Percentiles rank a stretch among this genome's conserved stretches.
phyloP scores from a whole-genome alignment of 169 alveolate genomes.

The Eimeria brunetti region DNA sequence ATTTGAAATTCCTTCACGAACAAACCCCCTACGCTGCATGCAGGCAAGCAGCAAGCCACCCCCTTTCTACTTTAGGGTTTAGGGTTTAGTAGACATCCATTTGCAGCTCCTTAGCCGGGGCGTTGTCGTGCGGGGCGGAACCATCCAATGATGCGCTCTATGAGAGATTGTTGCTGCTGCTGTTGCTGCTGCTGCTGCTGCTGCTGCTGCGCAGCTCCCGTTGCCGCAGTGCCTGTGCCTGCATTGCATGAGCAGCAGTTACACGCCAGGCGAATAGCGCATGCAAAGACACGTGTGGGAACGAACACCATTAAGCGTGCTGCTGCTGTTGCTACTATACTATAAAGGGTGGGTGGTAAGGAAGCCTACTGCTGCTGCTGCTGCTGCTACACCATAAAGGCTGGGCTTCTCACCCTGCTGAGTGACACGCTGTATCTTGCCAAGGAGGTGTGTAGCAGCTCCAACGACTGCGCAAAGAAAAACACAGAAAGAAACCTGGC shows the following conservation, averaged over 20 bases:
- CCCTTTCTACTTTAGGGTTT: no score
- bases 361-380: background rate
- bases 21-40: no score
- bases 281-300: background rate
- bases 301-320: background rate
- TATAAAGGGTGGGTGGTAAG: background rate
- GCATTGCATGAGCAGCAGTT: background rate
- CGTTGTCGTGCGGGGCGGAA: background rate
- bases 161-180: background rate
- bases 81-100: no score
- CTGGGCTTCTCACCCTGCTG: background rate
- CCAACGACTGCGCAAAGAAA: slow-evolving; percentile 36
- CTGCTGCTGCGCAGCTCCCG: background rate
- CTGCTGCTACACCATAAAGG: background rate
- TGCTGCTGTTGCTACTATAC: background rate
- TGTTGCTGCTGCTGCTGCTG: background rate
- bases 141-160: slow-evolving; percentile 15
- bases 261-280: background rate
- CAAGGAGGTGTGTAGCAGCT: slow-evolving; percentile 3
- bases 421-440: background rate
- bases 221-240: background rate
- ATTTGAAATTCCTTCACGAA: no score
- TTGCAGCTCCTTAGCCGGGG: background rate
- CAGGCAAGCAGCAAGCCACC: no score
- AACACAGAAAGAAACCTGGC: background rate